Conservation (phyloP, 139 green algal species). For the Pleodorina starrii region DNA sequence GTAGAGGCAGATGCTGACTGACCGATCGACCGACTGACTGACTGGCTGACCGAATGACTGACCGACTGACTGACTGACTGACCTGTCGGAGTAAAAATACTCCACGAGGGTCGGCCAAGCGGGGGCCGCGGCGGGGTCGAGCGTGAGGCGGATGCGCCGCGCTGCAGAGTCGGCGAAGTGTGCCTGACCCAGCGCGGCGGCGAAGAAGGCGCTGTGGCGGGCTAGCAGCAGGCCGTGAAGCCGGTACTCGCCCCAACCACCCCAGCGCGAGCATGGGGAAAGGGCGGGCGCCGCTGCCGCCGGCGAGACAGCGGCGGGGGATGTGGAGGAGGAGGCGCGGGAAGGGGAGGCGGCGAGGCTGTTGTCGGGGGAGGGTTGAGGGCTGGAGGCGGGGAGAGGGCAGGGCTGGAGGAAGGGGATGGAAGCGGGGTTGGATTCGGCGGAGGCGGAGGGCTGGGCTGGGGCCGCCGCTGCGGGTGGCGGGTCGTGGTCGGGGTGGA, state of each 20-base stretch:
- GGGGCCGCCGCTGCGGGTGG: not conserved
- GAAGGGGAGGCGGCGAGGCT: not conserved
- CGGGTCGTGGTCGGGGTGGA: not conserved
- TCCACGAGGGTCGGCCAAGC: not conserved
- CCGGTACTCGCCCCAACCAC: conserved; percentile 2
- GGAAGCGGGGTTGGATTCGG: not conserved
- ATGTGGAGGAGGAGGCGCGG: not conserved
- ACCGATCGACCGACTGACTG: no score
- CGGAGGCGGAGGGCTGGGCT: not conserved
- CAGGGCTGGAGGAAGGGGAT: not conserved
- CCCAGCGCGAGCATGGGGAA: no score
- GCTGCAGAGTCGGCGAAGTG: conserved; percentile 16
- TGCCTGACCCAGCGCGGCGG: not conserved
- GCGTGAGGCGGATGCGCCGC: not conserved
- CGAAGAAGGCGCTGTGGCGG: conserved; percentile 37
- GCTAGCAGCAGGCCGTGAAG: conserved; percentile 39
- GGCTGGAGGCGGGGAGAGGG: not conserved
- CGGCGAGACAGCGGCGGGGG: not conserved
- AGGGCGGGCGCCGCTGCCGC: no score
- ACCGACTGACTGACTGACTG: no score
- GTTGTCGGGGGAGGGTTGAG: not conserved
- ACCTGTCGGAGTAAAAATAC: conserved; percentile 57
- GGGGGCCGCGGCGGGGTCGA: not conserved
- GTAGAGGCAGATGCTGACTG: no score
- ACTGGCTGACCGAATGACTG: no score